Conservation (phyloP, 2,329 filamentous ascomycete species). For the Fusarium pseudonygamai region DNA sequence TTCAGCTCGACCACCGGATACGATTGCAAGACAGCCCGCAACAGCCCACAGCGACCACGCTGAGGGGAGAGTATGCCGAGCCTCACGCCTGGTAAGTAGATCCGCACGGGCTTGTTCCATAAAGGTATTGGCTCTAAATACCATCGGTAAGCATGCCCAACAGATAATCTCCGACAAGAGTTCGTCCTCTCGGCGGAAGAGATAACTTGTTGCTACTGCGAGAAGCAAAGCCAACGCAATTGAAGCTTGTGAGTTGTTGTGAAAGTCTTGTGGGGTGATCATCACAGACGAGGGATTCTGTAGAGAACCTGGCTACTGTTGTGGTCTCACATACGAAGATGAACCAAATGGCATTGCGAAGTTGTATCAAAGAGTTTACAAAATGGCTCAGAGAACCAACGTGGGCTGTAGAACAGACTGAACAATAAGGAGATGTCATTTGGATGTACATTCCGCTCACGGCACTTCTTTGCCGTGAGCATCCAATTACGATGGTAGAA, state of each 20-base stretch:
- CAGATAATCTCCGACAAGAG: not conserved
- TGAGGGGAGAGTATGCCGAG: not conserved
- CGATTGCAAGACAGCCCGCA: not conserved
- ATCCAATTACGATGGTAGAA: not conserved
- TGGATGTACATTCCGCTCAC: not conserved
- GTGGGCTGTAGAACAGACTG: not conserved
- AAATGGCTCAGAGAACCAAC: not conserved
- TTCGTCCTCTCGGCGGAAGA: not conserved
- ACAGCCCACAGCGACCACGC: not conserved
- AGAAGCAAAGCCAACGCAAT: not conserved
- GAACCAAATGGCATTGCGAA: no score
- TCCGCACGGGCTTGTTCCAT: not conserved
- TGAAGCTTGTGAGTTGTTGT: not conserved
- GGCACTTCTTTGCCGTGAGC: not conserved
- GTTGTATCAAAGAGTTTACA: not conserved
- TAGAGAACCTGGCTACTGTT: no score
- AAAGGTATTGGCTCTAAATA: not conserved
- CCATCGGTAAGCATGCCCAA: not conserved
- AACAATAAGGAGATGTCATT: fast-evolving
- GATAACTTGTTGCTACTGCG: not conserved
- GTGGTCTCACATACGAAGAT: no score
- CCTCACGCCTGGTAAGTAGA: no score
- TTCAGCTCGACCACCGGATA: not conserved
- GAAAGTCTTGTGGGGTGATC: fast-evolving
- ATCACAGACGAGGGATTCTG: not conserved